phyloP scores from a whole-genome alignment of 768 basidiomycete genomes.

The Rhodotorula kratochvilovae region DNA sequence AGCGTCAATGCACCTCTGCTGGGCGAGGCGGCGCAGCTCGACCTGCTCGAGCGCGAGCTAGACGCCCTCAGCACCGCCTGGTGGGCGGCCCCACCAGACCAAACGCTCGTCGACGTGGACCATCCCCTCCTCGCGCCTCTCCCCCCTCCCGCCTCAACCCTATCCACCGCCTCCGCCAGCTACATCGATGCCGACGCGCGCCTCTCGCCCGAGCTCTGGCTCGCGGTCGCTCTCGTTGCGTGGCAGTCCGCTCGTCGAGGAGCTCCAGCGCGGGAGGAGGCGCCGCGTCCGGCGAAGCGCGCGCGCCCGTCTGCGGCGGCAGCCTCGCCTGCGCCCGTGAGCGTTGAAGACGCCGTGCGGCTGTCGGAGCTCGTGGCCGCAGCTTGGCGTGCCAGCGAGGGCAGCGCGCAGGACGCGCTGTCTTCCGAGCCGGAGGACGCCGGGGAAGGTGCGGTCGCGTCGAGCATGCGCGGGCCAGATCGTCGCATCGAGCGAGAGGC shows the following conservation, averaged over 20 bases:
- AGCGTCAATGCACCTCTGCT: too few species aligned
- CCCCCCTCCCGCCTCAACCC: not conserved
- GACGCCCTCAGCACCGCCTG: not conserved
- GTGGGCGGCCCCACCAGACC: accelerated
- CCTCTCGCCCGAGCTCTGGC: conserved; percentile 17
- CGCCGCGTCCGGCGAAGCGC: not conserved
- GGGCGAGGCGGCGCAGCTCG: too few species aligned
- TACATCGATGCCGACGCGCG: conserved; percentile 38
- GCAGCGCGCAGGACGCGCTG: too few species aligned
- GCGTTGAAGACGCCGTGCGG: not conserved
- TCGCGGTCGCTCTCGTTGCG: not conserved
- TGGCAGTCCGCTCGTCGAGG: too few species aligned
- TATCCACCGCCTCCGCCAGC: not conserved
- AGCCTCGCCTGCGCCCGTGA: too few species aligned
- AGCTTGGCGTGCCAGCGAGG: not conserved
- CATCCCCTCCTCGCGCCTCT: conserved; percentile 14
- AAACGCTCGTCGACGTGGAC: not conserved
- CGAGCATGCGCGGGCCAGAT: not conserved
- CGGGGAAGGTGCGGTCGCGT: too few species aligned
- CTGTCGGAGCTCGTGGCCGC: not conserved
- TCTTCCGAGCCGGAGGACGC: too few species aligned
- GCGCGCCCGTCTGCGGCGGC: too few species aligned
- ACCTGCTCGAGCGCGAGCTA: not conserved
- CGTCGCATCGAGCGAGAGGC: not conserved
- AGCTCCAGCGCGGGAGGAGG: not conserved